Evolutionary conservation across 306 rosid species (phyloP), one percentile per base, ranked within the genome.

Genomic region (Inga oerstediana): DNA sequence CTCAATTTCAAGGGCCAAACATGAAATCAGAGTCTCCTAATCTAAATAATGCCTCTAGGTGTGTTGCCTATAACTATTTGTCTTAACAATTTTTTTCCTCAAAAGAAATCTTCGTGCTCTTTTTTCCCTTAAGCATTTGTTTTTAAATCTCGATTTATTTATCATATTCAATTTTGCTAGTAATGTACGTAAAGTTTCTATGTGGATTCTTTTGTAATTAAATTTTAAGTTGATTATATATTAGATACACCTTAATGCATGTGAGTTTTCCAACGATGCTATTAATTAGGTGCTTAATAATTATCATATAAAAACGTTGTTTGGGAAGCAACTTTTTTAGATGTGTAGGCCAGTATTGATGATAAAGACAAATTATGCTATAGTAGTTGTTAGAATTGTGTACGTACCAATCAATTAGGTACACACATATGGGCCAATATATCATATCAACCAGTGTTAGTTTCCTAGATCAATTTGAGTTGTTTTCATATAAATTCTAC

Each of bases 1-100:
- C 41, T 54, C 66, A 75, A 54, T 35, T 54, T 35, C 79, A 56
- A n/a, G 15, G 65, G 69, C n/a, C 68, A 56, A 39, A 76, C 52
- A n/a, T 54, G 39, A 56, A 37, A 76, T 76, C 69, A 37, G n/a
- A 56, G 5, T 54, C 48, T 35, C 43, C 35, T 58, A 8, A 62
- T 62, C 11, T 62, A 27, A 62, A 62, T 30, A 62, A 62, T 30
- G 20, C 19, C 37, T 27, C 39, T 64, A 30, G 5, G 3, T 24
- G 19, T 30, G 10, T n/a, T 12, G 69, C 69, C 17, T 64, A 64
- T 65, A 65, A 65, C 39, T 64, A 27, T 12, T 39, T 64, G 8
- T 13, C 39, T 64, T 4, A 24, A 24, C 65, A 27, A 3, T 24
- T 27, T 27, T 27, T 62, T 10, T 20, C 3, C 41, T 39, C 43